Percentiles rank a stretch among this genome's conserved stretches.
These are phyloP conservation scores for Fragaria vesca DNA, from an alignment of 306 rosid species.

Conservation along the genomic window DNA sequence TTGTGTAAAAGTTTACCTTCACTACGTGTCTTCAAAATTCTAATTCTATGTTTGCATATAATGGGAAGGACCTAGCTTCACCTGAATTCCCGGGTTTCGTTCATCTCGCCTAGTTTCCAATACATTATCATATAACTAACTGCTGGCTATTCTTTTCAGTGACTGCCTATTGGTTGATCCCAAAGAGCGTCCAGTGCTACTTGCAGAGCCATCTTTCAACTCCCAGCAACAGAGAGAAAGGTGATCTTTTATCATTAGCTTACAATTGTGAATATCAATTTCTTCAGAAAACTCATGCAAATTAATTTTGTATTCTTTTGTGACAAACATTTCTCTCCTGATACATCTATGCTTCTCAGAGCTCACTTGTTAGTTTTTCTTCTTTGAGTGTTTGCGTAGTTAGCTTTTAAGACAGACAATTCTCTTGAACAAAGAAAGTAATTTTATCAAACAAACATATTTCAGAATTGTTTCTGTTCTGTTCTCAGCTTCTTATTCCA, in stretches of 20 bases:
- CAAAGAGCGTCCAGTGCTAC: slow-evolving; percentile 95
- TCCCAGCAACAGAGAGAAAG: slow-evolving; percentile 90
- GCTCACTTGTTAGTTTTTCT: neutral
- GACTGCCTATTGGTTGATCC: slow-evolving; percentile 91
- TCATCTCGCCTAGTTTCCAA: neutral
- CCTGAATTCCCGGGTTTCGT: neutral
- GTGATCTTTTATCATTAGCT: slow-evolving; percentile 33
- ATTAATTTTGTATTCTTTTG: neutral
- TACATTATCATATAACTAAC: slow-evolving; percentile 3
- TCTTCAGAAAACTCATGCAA: neutral
- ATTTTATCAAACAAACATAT: neutral
- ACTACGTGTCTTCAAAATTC: neutral
- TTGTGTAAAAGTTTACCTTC: neutral
- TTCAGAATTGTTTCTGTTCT: neutral
- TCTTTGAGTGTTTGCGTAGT: neutral
- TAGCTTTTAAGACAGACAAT: neutral
- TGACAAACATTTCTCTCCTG: neutral
- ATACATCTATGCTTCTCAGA: neutral
- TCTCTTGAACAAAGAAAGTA: neutral
- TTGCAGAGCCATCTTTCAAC: slow-evolving; percentile 91
- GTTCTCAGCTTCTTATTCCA: neutral
- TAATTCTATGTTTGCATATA: too few relatives aligned
- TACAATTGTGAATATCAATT: neutral
- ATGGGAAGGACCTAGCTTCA: neutral
- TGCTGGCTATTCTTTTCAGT: slow-evolving; percentile 40